phyloP scores from a whole-genome alignment of 2,329 filamentous ascomycete species.

The Hymenoscyphus scutula region DNA sequence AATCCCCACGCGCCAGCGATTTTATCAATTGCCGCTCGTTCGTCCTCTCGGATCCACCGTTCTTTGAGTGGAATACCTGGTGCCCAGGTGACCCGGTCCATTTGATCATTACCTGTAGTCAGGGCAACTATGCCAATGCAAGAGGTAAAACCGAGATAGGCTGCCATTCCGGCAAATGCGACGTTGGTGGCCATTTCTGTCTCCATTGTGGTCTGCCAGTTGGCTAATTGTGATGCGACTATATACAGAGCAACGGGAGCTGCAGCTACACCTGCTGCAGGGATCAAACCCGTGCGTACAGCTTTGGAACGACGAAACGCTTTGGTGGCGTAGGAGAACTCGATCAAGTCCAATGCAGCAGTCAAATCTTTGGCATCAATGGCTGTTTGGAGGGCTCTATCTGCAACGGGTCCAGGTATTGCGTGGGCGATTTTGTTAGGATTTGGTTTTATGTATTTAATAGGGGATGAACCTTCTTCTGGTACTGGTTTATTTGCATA shows the following conservation, averaged over 20 bases:
- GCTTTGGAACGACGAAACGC: slow-evolving; percentile 69
- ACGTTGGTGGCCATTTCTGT: slow-evolving; percentile 70
- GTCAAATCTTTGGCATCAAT: slow-evolving; percentile 76
- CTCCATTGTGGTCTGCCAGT: slow-evolving; percentile 75
- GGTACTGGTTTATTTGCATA: slow-evolving; percentile 83
- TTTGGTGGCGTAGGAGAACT: slow-evolving; percentile 63
- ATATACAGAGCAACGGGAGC: slow-evolving; percentile 69
- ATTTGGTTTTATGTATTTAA: slow-evolving; percentile 61
- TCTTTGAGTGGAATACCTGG: slow-evolving; percentile 75
- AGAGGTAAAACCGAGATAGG: slow-evolving; percentile 78
- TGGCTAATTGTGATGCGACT: slow-evolving; percentile 64
- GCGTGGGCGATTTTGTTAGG: slow-evolving; percentile 69
- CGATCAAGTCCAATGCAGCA: slow-evolving; percentile 72
- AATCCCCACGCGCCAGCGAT: slow-evolving; percentile 92
- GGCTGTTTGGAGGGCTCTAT: slow-evolving; percentile 73
- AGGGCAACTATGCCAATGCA: slow-evolving; percentile 82
- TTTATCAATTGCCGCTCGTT: slow-evolving; percentile 81
- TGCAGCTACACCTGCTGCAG: slow-evolving; percentile 52
- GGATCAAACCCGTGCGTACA: slow-evolving; percentile 60
- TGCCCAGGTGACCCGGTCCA: slow-evolving; percentile 89
- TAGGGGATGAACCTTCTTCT: slow-evolving; percentile 53
- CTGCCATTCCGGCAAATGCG: slow-evolving; percentile 75
- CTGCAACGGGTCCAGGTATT: slow-evolving; percentile 67
- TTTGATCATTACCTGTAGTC: slow-evolving; percentile 89
- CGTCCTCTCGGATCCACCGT: slow-evolving; percentile 86